Evolutionary conservation across 768 basidiomycete genomes (phyloP), one percentile per base, ranked within the genome.

Genomic region (Auriscalpium vulgare): DNA sequence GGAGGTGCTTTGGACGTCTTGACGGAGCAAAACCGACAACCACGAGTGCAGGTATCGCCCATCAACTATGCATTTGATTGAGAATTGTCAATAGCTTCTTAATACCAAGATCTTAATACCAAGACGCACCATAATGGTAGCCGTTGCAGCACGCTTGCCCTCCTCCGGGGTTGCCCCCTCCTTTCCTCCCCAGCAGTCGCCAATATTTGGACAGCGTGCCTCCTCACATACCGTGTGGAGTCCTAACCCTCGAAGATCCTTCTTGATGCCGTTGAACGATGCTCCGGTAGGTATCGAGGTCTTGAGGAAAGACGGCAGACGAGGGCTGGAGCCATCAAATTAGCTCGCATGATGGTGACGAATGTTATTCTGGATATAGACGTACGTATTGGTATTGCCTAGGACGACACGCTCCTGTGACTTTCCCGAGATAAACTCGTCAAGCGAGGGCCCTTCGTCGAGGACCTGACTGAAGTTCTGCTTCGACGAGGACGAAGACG

Each of bases 201-300:
- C 97, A 55, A 99, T 97, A 66, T 99, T 99, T 0, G 97, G 97
- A 75, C 97, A 99, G 59, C 95, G 81, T 37, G 97, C 97, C 69
- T 99, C 97, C 71, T 99, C 97, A 66, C 97, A 99, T 2, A 99
- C 97, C 0, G 97, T 99, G 66, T 97, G 93, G 49, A 99, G 75
- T 8, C 82, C 82, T 2, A 99, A 79, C 2, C 95, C 95, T 52
- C 97, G 78, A 13, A 99, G 78, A 70, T 99, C 97, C 62, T 87
- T 90, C 80, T 95, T 97, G 61, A 99, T 97, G 66, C 84, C 91
- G 61, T 82, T 86, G 70, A 87, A 99, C 2, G 94, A 92, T 10
- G 77, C 75, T 35, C 93, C 91, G 0, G 88, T 90, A 1, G 97
- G 95, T 60, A 95, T 94, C 43, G 85, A 85, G 11, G 93, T 95